phyloP scores from a whole-genome alignment of 1,284 basidiomycete species.

The Bondarzewia mesenterica region DNA sequence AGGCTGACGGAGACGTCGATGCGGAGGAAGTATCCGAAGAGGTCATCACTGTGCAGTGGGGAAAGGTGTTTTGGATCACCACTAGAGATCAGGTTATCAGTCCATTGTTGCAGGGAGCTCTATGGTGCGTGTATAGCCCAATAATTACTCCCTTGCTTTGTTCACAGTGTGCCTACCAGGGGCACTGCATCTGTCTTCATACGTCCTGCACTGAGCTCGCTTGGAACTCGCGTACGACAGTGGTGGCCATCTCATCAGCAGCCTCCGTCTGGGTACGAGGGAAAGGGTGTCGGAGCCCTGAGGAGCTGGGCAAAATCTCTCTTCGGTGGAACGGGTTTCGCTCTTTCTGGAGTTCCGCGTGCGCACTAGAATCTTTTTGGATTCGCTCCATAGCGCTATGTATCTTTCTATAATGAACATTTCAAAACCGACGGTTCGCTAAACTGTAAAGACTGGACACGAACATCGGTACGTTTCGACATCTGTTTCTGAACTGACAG shows the following conservation, averaged over 20 bases:
- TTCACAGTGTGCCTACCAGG: constrained; percentile 4
- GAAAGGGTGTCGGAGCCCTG: constrained; percentile 11
- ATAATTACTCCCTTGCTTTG: neutral
- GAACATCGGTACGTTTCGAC: too few species aligned
- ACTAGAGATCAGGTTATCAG: constrained; percentile 59
- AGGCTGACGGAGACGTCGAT: constrained; percentile 2
- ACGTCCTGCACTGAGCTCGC: constrained; percentile 5
- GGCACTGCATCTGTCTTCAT: constrained; percentile 12
- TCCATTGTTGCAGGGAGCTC: constrained; percentile 61
- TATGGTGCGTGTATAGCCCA: constrained; percentile 41
- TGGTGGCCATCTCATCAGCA: neutral
- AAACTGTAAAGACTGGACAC: too few species aligned
- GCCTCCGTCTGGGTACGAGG: constrained; percentile 6
- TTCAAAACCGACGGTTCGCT: neutral
- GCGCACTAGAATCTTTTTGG: neutral
- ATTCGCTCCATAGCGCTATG: neutral
- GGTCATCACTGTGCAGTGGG: constrained; percentile 35
- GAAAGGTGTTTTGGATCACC: constrained; percentile 52
- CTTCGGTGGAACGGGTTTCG: constrained; percentile 1
- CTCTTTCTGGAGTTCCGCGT: neutral
- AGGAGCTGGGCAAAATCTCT: constrained; percentile 9
- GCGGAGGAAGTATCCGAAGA: neutral
- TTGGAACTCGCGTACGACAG: neutral
- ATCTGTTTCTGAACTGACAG: too few species aligned
- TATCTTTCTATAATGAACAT: neutral